These are phyloP conservation scores for Oidiodendron maius DNA, from an alignment of 495 filamentous ascomycete genomes.

Conservation along the genomic window DNA sequence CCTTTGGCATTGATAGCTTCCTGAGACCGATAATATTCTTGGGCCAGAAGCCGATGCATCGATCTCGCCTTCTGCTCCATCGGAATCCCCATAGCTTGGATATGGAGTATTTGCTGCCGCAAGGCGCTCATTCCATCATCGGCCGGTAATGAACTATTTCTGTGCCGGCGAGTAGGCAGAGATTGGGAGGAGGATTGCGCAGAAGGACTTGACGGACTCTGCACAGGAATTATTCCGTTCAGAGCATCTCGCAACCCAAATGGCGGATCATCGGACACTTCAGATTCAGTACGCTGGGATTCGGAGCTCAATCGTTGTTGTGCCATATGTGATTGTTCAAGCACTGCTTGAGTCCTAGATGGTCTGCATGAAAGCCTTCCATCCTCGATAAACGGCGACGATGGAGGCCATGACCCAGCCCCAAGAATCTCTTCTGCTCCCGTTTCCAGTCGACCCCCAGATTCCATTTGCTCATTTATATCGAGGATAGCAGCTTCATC, in stretches of 20 bases:
- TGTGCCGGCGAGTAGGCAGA: slow-evolving; percentile 18
- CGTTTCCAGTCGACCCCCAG: neutral
- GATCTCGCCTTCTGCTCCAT: slow-evolving; percentile 71
- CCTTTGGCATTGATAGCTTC: slow-evolving; percentile 30
- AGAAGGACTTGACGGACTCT: slow-evolving; percentile 15
- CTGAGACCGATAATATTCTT: slow-evolving; percentile 57
- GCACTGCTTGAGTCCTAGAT: neutral
- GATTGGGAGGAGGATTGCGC: slow-evolving; percentile 4
- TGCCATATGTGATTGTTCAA: neutral
- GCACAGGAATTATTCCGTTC: slow-evolving; percentile 19
- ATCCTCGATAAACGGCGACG: slow-evolving; percentile 22
- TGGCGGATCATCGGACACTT: slow-evolving; percentile 5
- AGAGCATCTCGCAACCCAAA: slow-evolving; percentile 1
- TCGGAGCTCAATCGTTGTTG: slow-evolving; percentile 11
- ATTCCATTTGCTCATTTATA: slow-evolving; percentile 15
- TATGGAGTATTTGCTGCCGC: slow-evolving; percentile 68
- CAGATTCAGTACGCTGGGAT: slow-evolving; percentile 15
- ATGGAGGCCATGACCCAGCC: slow-evolving; percentile 15
- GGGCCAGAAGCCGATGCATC: slow-evolving; percentile 79
- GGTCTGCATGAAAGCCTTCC: slow-evolving; percentile 13
- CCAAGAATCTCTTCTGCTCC: neutral
- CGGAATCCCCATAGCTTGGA: slow-evolving; percentile 59
- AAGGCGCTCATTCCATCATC: slow-evolving; percentile 87
- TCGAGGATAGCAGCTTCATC: slow-evolving; percentile 20
- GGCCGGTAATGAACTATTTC: slow-evolving; percentile 55